These are phyloP conservation scores for Cladorrhinum sp. DNA, from an alignment of 2,329 filamentous ascomycete genomes.

Conservation along the genomic window DNA sequence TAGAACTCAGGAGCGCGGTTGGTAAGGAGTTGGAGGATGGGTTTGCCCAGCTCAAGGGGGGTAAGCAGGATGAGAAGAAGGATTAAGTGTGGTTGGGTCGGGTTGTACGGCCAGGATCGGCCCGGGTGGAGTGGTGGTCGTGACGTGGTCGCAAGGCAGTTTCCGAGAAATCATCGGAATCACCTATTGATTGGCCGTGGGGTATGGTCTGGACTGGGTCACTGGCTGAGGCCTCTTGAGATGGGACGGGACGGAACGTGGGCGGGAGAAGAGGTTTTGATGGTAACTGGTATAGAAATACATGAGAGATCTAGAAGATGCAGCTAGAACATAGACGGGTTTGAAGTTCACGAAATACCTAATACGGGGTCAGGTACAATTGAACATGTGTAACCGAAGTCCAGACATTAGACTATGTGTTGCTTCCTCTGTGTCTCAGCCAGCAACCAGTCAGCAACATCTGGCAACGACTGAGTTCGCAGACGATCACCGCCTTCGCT, in stretches of 20 bases:
- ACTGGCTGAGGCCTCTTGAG: neutral
- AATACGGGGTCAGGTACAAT: neutral
- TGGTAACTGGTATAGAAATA: neutral
- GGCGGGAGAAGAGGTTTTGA: neutral
- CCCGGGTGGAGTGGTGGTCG: neutral
- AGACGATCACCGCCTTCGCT: no score
- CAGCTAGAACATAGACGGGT: neutral
- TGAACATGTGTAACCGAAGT: neutral
- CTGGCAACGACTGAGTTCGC: no score
- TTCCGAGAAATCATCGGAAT: neutral
- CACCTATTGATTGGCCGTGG: neutral
- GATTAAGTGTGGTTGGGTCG: neutral
- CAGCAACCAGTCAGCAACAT: neutral
- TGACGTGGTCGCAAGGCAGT: neutral
- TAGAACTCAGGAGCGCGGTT: slow-evolving; percentile 40
- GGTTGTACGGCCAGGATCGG: neutral
- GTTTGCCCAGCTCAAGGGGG: slow-evolving; percentile 18
- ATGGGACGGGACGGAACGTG: neutral
- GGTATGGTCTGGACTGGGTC: neutral
- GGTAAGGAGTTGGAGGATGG: slow-evolving; percentile 35
- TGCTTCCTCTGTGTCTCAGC: neutral
- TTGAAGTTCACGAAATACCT: neutral
- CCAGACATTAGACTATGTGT: neutral
- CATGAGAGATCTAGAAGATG: neutral
- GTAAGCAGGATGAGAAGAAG: neutral